Evolutionary conservation across 129 eudicot genomes (phyloP).

Genomic region (Centella asiatica): DNA sequence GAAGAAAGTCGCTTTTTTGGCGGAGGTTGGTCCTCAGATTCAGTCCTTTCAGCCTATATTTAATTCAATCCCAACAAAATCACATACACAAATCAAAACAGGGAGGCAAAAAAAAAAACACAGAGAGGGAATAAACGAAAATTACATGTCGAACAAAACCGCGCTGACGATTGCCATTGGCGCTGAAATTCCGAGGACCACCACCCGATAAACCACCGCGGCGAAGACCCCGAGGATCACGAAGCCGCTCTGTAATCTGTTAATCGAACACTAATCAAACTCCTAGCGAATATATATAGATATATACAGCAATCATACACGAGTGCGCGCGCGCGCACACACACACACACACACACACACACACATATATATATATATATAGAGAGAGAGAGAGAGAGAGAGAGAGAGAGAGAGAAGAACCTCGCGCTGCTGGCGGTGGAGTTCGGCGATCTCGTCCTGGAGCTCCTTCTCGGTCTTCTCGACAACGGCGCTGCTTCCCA

Average conservation of each 20-base stretch:
- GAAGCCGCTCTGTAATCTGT: conserved; percentile 85
- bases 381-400: not conserved
- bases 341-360: not conserved
- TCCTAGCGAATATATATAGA: conserved; percentile 1
- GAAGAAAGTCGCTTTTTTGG: conserved; percentile 82
- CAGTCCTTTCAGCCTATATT: conserved; percentile 73
- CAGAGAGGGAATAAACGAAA: not conserved
- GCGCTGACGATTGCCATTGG: conserved; percentile 60
- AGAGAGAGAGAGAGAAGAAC: conserved; percentile 13
- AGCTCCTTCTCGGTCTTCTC: conserved; percentile 92
- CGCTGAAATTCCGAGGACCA: conserved; percentile 54
- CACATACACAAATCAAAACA: conserved; percentile 1
- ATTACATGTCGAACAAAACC: conserved; percentile 76
- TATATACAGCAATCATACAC: too few relatives aligned
- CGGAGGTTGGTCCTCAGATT: conserved; percentile 64
- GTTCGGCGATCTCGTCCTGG: conserved; percentile 86
- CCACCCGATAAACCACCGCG: conserved; percentile 63
- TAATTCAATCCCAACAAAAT: not conserved
- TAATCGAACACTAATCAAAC: conserved; percentile 3
- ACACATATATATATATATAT: not conserved
- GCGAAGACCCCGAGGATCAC: conserved; percentile 93
- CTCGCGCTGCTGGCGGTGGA: conserved; percentile 86
- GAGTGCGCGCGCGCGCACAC: too few relatives aligned
- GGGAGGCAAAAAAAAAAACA: not conserved
- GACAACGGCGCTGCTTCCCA: conserved; percentile 52